Evolutionary conservation across 495 filamentous ascomycete genomes (phyloP).

Genomic region (Saxophila tyrrhenica): DNA sequence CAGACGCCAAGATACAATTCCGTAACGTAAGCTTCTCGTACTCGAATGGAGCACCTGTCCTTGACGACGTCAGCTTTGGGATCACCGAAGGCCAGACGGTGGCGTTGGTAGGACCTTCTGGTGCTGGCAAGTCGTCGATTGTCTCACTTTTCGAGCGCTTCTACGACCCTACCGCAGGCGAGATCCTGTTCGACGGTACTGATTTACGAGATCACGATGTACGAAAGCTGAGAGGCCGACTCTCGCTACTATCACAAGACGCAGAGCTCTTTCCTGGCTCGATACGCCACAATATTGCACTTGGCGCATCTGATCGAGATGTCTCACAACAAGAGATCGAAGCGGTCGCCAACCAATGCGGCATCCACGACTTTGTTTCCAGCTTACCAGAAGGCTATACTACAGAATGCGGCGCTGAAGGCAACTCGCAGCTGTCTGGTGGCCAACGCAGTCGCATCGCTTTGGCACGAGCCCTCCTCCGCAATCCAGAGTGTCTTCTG

Average conservation of each 20-base stretch:
- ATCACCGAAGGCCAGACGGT: constrained; percentile 35
- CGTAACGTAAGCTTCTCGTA: constrained; percentile 47
- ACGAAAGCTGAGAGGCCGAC: not conserved
- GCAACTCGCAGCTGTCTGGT: constrained; percentile 19
- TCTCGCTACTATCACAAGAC: constrained; percentile 23
- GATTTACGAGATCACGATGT: constrained; percentile 18
- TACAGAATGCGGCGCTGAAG: constrained; percentile 20
- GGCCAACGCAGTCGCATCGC: constrained; percentile 26
- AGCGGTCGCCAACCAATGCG: constrained; percentile 14
- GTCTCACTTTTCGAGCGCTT: constrained; percentile 46
- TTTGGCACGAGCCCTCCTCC: constrained; percentile 24
- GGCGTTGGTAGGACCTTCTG: constrained; percentile 46
- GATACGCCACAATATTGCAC: constrained; percentile 19
- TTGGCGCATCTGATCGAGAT: constrained; percentile 13
- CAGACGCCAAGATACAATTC: constrained; percentile 35
- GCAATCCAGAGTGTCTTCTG: constrained; percentile 23
- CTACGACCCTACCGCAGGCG: constrained; percentile 34
- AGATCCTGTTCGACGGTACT: constrained; percentile 28
- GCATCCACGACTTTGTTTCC: constrained; percentile 31
- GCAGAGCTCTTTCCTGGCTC: constrained; percentile 23
- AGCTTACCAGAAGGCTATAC: constrained; percentile 33
- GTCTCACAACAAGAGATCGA: constrained; percentile 14
- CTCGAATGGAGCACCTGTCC: constrained; percentile 33
- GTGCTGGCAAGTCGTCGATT: constrained; percentile 47
- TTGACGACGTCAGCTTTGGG: constrained; percentile 33